Percentiles rank a stretch among this genome's conserved stretches.
phyloP scores from a whole-genome alignment of 139 green algal species.

The Limnomonas spitsbergensis region DNA sequence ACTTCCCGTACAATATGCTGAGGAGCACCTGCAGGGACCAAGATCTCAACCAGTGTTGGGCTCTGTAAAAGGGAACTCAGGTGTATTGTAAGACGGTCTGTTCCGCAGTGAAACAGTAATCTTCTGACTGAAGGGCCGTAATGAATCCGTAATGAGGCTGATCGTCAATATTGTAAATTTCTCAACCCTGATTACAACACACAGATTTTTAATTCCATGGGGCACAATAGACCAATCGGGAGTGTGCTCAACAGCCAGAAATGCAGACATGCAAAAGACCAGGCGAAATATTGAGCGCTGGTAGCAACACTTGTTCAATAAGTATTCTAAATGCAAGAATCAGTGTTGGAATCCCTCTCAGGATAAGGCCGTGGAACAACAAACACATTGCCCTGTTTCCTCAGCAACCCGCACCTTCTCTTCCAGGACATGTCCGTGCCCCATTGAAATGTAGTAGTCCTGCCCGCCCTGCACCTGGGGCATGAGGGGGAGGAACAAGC shows the following conservation, averaged over 20 bases:
- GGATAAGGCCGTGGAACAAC: too few species aligned
- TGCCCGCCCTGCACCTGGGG: neutral
- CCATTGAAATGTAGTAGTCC: constrained; percentile 16
- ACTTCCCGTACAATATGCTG: constrained; percentile 8
- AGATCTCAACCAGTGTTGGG: neutral
- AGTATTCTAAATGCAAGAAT: too few species aligned
- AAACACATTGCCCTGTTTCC: too few species aligned
- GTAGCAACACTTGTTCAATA: too few species aligned
- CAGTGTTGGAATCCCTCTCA: too few species aligned
- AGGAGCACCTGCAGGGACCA: neutral
- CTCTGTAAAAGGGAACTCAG: neutral
- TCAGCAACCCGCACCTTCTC: constrained; percentile 2
- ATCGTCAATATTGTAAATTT: neutral
- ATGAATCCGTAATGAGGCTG: neutral
- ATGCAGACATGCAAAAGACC: too few species aligned
- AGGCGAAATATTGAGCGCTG: too few species aligned
- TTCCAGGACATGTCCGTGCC: constrained; percentile 2
- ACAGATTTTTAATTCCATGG: neutral
- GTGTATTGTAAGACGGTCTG: neutral
- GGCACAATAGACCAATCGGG: neutral
- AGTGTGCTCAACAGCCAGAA: too few species aligned
- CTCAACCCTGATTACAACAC: neutral
- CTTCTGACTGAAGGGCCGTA: neutral
- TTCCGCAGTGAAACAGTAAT: neutral
- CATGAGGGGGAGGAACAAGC: too few species aligned